A percentile compares a stretch with the other conserved stretches of the same genome.
Evolutionary conservation across 345 rosid genomes (phyloP).

Genomic region (Eucalyptus cloeziana): DNA sequence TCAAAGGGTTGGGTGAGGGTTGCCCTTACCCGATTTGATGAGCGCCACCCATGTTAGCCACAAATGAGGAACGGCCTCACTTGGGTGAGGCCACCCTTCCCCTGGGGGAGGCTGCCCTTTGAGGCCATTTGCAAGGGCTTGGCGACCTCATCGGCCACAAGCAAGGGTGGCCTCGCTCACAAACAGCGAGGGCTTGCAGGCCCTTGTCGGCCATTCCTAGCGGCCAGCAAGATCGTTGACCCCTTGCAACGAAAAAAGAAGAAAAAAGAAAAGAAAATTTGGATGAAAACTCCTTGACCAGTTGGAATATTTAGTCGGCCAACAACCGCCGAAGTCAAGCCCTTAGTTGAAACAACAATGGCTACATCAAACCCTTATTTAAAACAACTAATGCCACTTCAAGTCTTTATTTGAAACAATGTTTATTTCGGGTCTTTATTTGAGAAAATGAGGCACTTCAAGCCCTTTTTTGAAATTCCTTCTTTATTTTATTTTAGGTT

Average conservation of each 20-base stretch:
- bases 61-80: accelerated
- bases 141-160: accelerated
- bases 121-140: accelerated
- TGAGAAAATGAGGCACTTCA: too few species aligned
- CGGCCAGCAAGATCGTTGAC: accelerated
- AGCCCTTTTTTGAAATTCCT: accelerated
- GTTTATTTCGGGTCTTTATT: accelerated
- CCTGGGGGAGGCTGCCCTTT: accelerated
- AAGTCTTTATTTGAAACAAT: accelerated
- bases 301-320: accelerated
- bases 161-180: accelerated
- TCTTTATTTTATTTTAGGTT: too few species aligned
- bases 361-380: accelerated
- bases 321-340: accelerated
- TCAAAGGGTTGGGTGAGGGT: accelerated
- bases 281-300: too few species aligned
- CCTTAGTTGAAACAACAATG: too few species aligned
- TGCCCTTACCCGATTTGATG: accelerated
- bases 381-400: accelerated
- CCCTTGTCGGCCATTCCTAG: accelerated
- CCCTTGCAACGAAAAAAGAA: too few species aligned
- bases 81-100: too few species aligned
- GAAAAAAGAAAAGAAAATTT: too few species aligned
- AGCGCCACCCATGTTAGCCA: too few species aligned
- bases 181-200: accelerated